phyloP scores from a whole-genome alignment of 352 stramenopile genomes.

The Pelagophyceae sp. region DNA sequence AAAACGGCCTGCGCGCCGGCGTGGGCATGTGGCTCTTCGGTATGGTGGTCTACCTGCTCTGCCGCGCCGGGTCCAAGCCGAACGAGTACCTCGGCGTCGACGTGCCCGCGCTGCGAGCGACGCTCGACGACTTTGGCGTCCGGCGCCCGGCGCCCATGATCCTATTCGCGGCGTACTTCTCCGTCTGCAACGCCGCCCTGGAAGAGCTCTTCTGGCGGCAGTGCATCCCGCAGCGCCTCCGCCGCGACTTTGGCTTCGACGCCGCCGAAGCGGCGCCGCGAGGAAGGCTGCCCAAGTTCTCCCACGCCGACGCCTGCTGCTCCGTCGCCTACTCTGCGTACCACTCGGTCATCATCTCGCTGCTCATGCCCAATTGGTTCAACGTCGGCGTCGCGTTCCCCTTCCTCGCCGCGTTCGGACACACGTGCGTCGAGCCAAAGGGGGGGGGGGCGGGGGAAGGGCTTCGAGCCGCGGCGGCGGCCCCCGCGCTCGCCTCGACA shows the following conservation, averaged over 20 bases:
- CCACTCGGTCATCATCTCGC: not conserved
- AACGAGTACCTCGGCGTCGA: constrained; percentile 2
- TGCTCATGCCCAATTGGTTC: constrained; percentile 7
- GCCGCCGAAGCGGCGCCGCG: not conserved
- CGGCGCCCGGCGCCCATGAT: not conserved
- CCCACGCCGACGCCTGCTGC: not conserved
- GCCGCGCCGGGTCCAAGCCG: not conserved
- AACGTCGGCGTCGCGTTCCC: constrained; percentile 12
- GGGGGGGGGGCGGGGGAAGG: no score
- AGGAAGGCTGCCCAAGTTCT: no score
- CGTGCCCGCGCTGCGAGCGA: not conserved
- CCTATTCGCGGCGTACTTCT: constrained; percentile 2
- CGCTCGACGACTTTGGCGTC: constrained; percentile 1
- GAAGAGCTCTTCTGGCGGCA: constrained; percentile 9
- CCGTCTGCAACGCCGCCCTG: not conserved
- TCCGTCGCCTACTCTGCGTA: constrained; percentile 1
- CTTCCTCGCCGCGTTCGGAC: not conserved
- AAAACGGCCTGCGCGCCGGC: not conserved
- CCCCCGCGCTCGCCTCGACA: no score
- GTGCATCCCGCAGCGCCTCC: not conserved
- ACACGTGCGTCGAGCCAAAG: no score
- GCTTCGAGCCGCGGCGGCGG: no score
- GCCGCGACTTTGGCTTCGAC: not conserved
- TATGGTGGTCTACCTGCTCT: not conserved
- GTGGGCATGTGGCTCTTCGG: not conserved